Evolutionary conservation across 2,329 filamentous ascomycete genomes (phyloP), one percentile per base, ranked within the genome.

Genomic region (Pyricularia pennisetigena): DNA sequence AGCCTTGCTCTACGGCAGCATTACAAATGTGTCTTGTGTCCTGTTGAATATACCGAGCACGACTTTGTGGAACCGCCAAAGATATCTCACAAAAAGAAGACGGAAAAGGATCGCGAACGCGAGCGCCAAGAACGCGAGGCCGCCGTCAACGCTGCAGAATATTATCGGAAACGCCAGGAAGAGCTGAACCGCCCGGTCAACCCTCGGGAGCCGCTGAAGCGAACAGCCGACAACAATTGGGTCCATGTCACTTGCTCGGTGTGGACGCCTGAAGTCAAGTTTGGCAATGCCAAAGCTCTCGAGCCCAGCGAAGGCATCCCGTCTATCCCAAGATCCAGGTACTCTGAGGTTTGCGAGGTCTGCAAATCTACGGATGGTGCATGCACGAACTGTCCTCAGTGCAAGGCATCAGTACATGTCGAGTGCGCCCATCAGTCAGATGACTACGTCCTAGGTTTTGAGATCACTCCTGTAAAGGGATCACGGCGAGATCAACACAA

Each of bases 151-250:
- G 90, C 90, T 8, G 90, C 89, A 66, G 90, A 94, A n/a, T 89
- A 89, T 68, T 97, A 97, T 77, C 87, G 88, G 59, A 90, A 90
- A 76, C 89, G 88, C 74, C 94, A 99, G 78, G 87, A 92, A 75
- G 90, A 94, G 70, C 87, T 90, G 73, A 93, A 93, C 72, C 90
- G 94, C 65, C 94, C 95, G 0, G 79, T 90, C 49, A 87, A 92
- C 71, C 95, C 95, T 29, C 88, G 95, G 65, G 95, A 98, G 76
- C 90, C 95, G 3, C 82, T 99, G 71, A 99, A 99, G 80, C 88
- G 92, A 65, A 99, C 95, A 0, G 92, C 91, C 4, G 93, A 96
- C 76, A 98, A 98, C 79, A 98, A 98, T 75, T 99, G 95, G 95
- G 92, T 97, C 20, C 95, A 99, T 76, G 93, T 98, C 30, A 90